Percentiles rank a stretch among this genome's conserved stretches.
These are phyloP conservation scores for Corchorus olitorius DNA, from an alignment of 345 rosid genomes.

Conservation along the genomic window DNA sequence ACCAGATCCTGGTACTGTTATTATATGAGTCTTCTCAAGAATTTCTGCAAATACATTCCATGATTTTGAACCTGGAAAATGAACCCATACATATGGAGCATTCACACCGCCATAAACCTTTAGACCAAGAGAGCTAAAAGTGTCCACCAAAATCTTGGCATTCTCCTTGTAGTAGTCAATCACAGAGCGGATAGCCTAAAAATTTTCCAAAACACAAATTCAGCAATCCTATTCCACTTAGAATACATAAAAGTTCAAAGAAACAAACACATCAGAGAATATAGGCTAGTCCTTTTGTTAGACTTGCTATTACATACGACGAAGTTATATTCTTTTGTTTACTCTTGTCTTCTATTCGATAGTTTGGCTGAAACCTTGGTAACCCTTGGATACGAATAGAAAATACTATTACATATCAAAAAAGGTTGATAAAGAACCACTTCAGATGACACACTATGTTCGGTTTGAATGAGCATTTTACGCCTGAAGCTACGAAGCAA, in stretches of 20 bases:
- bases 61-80: constrained; percentile 60
- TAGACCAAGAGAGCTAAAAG: constrained; percentile 50
- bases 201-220: constrained; percentile 1
- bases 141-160: constrained; percentile 51
- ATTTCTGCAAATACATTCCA: constrained; percentile 76
- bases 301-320: neutral
- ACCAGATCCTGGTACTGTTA: constrained; percentile 75
- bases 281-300: neutral
- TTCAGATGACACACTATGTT: neutral
- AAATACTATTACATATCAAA: neutral
- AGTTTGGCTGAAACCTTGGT: neutral
- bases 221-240: neutral
- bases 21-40: constrained; percentile 65
- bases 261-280: neutral
- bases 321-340: neutral
- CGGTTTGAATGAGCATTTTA: neutral
- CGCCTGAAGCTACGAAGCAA: neutral
- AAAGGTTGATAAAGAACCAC: neutral
- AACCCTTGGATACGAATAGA: neutral
- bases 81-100: constrained; percentile 82
- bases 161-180: constrained; percentile 66
- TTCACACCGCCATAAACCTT: constrained; percentile 70
- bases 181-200: constrained; percentile 41
- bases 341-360: neutral
- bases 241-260: neutral